Percentiles rank a stretch among this genome's conserved stretches.
These are phyloP conservation scores for Verticillium alfalfae DNA, from an alignment of 2,329 filamentous ascomycete species.

Conservation along the genomic window DNA sequence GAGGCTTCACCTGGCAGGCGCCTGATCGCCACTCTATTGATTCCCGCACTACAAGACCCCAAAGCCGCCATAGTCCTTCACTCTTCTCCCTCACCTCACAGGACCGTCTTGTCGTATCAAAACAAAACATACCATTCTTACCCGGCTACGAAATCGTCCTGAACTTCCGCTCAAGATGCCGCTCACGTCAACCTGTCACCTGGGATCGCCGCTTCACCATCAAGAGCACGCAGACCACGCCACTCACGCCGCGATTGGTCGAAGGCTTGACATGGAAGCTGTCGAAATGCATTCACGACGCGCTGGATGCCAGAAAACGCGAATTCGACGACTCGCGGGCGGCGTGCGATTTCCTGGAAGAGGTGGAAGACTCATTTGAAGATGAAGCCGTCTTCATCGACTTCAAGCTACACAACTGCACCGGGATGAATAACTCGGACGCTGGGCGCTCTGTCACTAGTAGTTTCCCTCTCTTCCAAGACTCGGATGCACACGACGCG, in stretches of 20 bases:
- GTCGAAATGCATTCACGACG: conserved; percentile 32
- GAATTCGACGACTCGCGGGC: conserved; percentile 32
- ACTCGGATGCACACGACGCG: conserved; percentile 35
- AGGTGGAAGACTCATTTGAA: neutral
- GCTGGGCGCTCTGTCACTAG: conserved; percentile 35
- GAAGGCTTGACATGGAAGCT: conserved; percentile 42
- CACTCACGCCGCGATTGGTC: conserved; percentile 37
- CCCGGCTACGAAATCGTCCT: conserved; percentile 46
- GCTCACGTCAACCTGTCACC: conserved; percentile 23
- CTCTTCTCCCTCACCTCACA: conserved; percentile 33
- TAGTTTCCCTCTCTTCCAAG: conserved; percentile 38
- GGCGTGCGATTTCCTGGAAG: conserved; percentile 24
- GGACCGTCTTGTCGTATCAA: conserved; percentile 35
- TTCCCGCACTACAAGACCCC: conserved; percentile 4
- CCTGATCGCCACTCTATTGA: conserved; percentile 10
- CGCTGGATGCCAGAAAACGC: conserved; percentile 32
- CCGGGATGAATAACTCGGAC: conserved; percentile 40
- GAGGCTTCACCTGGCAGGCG: conserved; percentile 41
- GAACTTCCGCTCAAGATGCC: conserved; percentile 35
- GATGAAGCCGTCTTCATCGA: conserved; percentile 32
- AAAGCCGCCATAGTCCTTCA: conserved; percentile 30
- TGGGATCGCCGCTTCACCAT: conserved; percentile 35
- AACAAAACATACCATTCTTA: conserved; percentile 37
- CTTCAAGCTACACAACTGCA: conserved; percentile 41
- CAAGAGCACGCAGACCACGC: conserved; percentile 40